A percentile compares a stretch with the other conserved stretches of the same genome.
phyloP scores from a whole-genome alignment of 2,329 filamentous ascomycete genomes.

The Apiospora phragmitis region DNA sequence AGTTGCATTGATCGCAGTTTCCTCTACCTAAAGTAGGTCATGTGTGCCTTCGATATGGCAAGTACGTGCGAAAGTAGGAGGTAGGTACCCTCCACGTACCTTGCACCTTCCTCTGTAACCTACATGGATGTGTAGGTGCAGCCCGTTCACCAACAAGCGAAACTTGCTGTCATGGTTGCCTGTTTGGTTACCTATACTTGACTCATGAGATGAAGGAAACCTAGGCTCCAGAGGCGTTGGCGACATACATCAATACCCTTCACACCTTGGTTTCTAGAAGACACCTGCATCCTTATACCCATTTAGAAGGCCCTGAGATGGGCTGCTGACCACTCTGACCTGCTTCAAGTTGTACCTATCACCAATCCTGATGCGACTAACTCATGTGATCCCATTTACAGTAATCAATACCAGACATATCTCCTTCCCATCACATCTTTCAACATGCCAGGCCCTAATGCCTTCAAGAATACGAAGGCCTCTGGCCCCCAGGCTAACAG shows the following conservation, averaged over 20 bases:
- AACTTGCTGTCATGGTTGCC: background rate
- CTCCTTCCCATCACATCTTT: background rate
- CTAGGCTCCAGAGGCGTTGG: background rate
- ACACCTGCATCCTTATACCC: background rate
- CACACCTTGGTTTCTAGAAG: background rate
- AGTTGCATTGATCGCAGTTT: too few species aligned
- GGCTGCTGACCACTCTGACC: background rate
- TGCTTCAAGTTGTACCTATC: background rate
- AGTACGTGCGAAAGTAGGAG: background rate
- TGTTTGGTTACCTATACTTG: background rate
- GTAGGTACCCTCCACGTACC: background rate
- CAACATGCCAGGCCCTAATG: background rate
- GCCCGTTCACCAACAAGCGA: background rate
- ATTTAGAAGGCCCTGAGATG: background rate
- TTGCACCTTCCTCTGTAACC: background rate
- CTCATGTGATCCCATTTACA: background rate
- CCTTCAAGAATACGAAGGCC: background rate
- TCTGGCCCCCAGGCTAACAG: background rate
- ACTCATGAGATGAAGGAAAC: background rate
- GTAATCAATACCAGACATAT: too few species aligned
- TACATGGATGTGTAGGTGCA: background rate
- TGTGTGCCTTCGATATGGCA: background rate
- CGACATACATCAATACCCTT: background rate
- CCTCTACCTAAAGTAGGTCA: too few species aligned
- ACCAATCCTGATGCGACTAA: background rate